Percentiles rank a stretch among this genome's conserved stretches.
Evolutionary conservation across 2,329 filamentous ascomycete species (phyloP).

Genomic region (Cryoendolithus antarcticus): DNA sequence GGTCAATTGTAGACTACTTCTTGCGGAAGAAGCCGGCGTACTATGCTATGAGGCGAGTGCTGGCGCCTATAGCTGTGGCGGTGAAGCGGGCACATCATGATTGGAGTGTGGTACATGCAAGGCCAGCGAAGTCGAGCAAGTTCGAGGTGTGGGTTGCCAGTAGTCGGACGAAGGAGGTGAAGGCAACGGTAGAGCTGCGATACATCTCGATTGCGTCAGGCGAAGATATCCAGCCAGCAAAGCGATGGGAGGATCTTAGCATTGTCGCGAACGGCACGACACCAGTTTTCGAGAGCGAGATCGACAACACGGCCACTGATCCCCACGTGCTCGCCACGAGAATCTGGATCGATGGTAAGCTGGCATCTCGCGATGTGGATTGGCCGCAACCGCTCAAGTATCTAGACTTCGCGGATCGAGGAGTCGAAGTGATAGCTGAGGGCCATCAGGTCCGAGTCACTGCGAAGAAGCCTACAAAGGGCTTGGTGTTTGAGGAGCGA

Average conservation of each 20-base stretch:
- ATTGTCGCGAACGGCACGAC: constrained; percentile 45
- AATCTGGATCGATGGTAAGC: constrained; percentile 38
- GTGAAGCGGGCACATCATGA: constrained; percentile 52
- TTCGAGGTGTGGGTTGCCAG: constrained; percentile 47
- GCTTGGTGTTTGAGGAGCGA: constrained; percentile 47
- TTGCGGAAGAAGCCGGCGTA: constrained; percentile 68
- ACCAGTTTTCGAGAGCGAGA: constrained; percentile 37
- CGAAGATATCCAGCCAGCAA: constrained; percentile 38
- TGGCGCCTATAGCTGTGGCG: constrained; percentile 59
- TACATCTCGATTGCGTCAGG: constrained; percentile 45
- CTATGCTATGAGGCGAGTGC: constrained; percentile 64
- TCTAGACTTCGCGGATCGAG: constrained; percentile 40
- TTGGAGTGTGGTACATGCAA: constrained; percentile 47
- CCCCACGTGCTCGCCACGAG: constrained; percentile 40
- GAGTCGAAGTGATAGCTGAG: constrained; percentile 30
- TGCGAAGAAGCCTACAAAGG: constrained; percentile 43
- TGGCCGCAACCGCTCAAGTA: constrained; percentile 52
- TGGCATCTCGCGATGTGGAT: constrained; percentile 44
- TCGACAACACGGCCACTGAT: constrained; percentile 41
- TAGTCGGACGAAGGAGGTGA: constrained; percentile 32
- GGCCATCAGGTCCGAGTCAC: constrained; percentile 34
- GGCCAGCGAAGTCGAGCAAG: constrained; percentile 39
- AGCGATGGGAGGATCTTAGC: constrained; percentile 35
- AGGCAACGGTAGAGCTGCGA: constrained; percentile 37
- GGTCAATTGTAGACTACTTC: constrained; percentile 68